Base-by-base conservation (phyloP, 1,284 basidiomycete species). In the Hortiboletus rubellus region DNA sequence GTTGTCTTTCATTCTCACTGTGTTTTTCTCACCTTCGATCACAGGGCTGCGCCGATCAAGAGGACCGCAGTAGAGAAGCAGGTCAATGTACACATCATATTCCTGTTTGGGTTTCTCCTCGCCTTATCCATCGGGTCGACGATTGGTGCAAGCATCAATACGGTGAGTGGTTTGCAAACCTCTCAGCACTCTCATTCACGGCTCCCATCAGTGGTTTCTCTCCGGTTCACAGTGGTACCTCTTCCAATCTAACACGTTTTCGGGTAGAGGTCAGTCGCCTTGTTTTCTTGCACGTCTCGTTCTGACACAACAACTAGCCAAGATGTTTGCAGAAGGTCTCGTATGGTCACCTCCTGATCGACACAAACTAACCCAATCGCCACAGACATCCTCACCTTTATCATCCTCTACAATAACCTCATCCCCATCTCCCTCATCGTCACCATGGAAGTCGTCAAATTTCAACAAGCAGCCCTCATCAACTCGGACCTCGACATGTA, bases 391-490 rank as follows among this genome's bases (percentile, higher is more conserved):
- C 80, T 99, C 46, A 99, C 97, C 2, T 99, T 98, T 77, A 94
- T 99, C 76, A 98, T 99, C 72, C 83, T 98, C 41, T 98, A 98
- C 82, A 99, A 98, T 81, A 99, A 99, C 77, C 80, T 99, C 66
- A 98, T 99, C 62, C 97, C 97, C 8, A 99, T 99, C 71, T 99
- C 96, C 59, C 87, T 99, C 63, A 97, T 99, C 70, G 96, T 99
- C 68, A 98, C 97, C 2, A 98, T 99, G 90, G 97, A 99, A 77
- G 91, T 99, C 31, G 97, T 99, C 79, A 98, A 98, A 74, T 98
- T 91, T 69, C 94, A 98, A 74, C 97, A 98, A 76, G 96, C 97
- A 1, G 89, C 91, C 50, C 84, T 98, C 54, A 99, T 99, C 81
- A 99, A 98, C 74, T 95, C 87, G 37, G 97, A 99, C 74, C 83